Evolutionary conservation across 805 yeast species (phyloP), one percentile per base, ranked within the genome.

Genomic region (Lachancea dasiensis): DNA sequence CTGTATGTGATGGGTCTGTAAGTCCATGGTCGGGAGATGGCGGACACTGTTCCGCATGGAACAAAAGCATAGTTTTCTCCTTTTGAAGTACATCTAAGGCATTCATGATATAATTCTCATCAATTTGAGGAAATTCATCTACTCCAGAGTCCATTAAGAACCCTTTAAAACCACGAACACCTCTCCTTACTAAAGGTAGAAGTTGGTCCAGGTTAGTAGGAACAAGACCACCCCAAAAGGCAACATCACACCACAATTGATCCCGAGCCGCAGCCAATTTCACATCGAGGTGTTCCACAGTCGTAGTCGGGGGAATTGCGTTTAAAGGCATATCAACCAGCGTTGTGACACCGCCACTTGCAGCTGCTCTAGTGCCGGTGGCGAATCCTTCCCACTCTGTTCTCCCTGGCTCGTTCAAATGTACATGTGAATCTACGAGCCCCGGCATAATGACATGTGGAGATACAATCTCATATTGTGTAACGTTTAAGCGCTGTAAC

Each of bases 331-430:
- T 89, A 58, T 89, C 97, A 14, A 89, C 73, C 14, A 89, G 94
- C 0, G 96, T 87, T 17, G 97, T 89, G 34, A 89, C 97, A 41
- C 97, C 97, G 13, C 97, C 97, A 9, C 89, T 72, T 0, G 95
- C 95, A 0, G 97, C 97, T 2, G 95, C 84, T 56, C 81, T 80
- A 0, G 97, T 89, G 0, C 97, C 97, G 0, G 95, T 82, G n/a
- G 79, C 95, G 58, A 90, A 89, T 1, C 97, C 97, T 61, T 89
- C 97, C 97, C 97, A 89, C 45, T 87, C 95, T 1, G 97, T 89
- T 50, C 97, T 68, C n/a, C 97, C 97, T 0, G 97, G 97, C 54
- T 90, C 97, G 59, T 90, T 90, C 49, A 89, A 65, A 54, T 89
- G 97, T 18, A 89, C 97, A 59, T 89, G 97, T 4, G 95, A 74